Evolutionary conservation across 768 basidiomycete genomes (phyloP).

Genomic region (Candolleomyces aberdarensis): DNA sequence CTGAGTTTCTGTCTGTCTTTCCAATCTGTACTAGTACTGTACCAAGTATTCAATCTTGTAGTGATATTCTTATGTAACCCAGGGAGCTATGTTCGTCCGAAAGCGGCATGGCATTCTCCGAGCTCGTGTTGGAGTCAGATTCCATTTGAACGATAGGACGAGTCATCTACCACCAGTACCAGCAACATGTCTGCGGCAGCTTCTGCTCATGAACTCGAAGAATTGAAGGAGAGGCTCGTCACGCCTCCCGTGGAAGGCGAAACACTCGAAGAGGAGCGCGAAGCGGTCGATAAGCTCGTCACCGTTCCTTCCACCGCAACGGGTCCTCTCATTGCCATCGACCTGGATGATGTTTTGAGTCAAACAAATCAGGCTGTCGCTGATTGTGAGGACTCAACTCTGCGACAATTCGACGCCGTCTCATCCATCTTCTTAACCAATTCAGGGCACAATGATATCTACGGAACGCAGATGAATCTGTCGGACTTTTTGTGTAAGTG

Average conservation of each 20-base stretch:
- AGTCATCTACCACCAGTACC: no score
- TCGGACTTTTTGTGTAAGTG: conserved; percentile 60
- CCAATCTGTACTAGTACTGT: no score
- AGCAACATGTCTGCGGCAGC: conserved; percentile 28
- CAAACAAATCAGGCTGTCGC: conserved; percentile 58
- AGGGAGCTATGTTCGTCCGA: no score
- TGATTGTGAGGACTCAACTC: conserved; percentile 41
- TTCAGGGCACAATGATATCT: conserved; percentile 64
- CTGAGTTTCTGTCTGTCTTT: no score
- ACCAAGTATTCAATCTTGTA: no score
- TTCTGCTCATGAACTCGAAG: conserved; percentile 19
- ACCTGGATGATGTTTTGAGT: conserved; percentile 67
- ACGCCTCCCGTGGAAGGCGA: neutral
- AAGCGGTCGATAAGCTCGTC: conserved; percentile 13
- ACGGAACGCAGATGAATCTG: conserved; percentile 53
- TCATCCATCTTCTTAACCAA: neutral
- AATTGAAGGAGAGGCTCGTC: neutral
- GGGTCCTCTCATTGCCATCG: conserved; percentile 53
- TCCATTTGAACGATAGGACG: neutral
- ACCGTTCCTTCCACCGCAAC: conserved; percentile 18
- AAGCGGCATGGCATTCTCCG: no score
- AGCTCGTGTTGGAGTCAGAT: neutral
- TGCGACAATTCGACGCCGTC: no score
- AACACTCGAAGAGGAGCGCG: conserved; percentile 6
- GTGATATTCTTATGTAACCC: no score